A percentile compares a stretch with the other conserved stretches of the same genome.
phyloP scores from a whole-genome alignment of 768 basidiomycete species.

The Xanthoconium purpureum region DNA sequence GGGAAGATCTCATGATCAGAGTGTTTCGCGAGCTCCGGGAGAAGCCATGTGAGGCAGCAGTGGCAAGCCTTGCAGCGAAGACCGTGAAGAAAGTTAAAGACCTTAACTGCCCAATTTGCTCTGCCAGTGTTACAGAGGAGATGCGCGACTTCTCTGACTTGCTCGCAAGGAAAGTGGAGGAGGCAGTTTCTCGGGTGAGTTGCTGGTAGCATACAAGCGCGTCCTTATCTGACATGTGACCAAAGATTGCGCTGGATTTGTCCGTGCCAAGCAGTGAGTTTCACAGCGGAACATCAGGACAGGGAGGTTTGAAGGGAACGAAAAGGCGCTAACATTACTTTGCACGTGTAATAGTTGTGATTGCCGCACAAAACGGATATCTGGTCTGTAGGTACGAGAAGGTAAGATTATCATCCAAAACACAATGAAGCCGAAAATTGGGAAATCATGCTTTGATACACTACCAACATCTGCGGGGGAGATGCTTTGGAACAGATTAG shows the following conservation, averaged over 20 bases:
- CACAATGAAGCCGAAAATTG: no score
- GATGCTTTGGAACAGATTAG: no score
- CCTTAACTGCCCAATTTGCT: not conserved
- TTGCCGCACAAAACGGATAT: no score
- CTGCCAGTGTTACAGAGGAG: not conserved
- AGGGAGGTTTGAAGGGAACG: not conserved
- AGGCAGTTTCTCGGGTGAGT: constrained; percentile 14
- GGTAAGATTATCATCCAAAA: not conserved
- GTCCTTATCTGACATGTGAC: not conserved
- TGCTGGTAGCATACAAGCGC: not conserved
- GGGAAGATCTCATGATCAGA: constrained; percentile 21
- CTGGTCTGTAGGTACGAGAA: no score
- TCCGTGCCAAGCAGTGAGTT: not conserved
- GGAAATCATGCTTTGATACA: no score
- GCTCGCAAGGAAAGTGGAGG: constrained; percentile 9
- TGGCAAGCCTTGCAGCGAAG: not conserved
- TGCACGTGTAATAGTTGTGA: not conserved
- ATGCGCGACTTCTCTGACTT: constrained; percentile 18
- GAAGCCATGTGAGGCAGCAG: constrained; percentile 14
- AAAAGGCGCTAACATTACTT: not conserved
- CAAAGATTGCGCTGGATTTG: not conserved
- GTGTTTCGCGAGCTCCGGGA: constrained; percentile 13
- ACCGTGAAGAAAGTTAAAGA: not conserved
- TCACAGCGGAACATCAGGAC: not conserved
- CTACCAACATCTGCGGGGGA: no score